Evolutionary conservation across 2,329 filamentous ascomycete species (phyloP).

Genomic region (Aureobasidium lini): DNA sequence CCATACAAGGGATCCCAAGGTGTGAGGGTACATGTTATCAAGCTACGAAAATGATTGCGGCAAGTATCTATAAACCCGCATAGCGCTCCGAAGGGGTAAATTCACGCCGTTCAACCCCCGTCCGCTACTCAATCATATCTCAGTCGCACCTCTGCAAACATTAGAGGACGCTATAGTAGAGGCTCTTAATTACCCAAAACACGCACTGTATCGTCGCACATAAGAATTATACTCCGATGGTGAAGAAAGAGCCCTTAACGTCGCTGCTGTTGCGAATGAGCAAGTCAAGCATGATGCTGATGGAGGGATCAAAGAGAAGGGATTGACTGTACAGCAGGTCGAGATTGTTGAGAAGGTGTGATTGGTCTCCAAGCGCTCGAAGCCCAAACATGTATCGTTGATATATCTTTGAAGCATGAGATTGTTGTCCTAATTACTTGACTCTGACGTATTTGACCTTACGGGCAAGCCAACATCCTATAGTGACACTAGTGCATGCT

Average conservation of each 20-base stretch:
- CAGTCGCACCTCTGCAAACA: too few species aligned
- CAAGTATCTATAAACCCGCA: background rate
- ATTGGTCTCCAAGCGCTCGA: too few species aligned
- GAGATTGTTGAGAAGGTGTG: background rate
- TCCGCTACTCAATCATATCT: too few species aligned
- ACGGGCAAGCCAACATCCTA: constrained; percentile 38
- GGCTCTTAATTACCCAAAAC: too few species aligned
- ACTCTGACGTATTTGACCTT: constrained; percentile 18
- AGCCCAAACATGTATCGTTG: too few species aligned
- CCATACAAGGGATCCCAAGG: constrained; percentile 20
- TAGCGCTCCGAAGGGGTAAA: background rate
- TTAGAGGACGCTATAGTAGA: too few species aligned
- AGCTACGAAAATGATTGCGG: background rate
- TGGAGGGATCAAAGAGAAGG: background rate
- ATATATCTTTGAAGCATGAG: too few species aligned
- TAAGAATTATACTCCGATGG: too few species aligned
- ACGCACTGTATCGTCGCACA: too few species aligned
- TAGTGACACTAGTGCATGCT: constrained; percentile 22
- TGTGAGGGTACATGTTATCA: constrained; percentile 17
- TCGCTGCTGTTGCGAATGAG: constrained; percentile 3
- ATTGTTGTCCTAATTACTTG: background rate
- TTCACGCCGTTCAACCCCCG: too few species aligned
- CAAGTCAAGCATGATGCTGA: background rate
- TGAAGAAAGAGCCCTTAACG: background rate
- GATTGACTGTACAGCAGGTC: background rate